Conservation (phyloP, 208 protist species). For the Acanthamoeba lugdunensis region DNA sequence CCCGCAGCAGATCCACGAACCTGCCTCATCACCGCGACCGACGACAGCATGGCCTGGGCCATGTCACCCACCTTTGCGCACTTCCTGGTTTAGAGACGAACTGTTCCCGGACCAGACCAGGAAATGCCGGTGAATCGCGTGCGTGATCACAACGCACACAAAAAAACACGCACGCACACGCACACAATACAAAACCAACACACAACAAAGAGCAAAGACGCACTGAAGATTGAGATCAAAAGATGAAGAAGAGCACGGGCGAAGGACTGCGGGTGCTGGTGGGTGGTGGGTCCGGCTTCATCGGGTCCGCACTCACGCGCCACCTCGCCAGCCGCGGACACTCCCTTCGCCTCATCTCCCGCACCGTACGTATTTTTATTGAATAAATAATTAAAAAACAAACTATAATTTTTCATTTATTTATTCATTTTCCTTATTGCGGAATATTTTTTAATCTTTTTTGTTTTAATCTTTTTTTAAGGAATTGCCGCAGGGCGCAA, state of each 20-base stretch:
- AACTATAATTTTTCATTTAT: background rate
- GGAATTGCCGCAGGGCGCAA: background rate
- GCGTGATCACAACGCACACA: no score
- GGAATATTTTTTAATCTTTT: background rate
- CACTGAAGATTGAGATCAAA: background rate
- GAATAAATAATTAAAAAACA: background rate
- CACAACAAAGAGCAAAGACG: background rate
- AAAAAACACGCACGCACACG: no score
- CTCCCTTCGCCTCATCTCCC: slow-evolving; percentile 6
- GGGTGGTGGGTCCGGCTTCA: slow-evolving; percentile 64
- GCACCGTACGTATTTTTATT: background rate
- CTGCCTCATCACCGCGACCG: background rate
- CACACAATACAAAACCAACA: no score
- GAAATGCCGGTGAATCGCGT: no score
- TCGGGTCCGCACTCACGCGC: slow-evolving; percentile 18
- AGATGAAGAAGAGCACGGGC: background rate
- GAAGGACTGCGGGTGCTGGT: slow-evolving; percentile 61
- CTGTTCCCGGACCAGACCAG: no score
- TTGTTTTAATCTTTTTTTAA: no score
- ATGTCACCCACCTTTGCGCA: background rate
- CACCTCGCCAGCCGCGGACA: background rate
- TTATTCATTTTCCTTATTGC: background rate
- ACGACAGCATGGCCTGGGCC: background rate
- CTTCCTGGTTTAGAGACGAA: no score
- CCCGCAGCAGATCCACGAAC: background rate